These are phyloP conservation scores for Trametes elegans DNA, from an alignment of 768 basidiomycete species.

Conservation along the genomic window DNA sequence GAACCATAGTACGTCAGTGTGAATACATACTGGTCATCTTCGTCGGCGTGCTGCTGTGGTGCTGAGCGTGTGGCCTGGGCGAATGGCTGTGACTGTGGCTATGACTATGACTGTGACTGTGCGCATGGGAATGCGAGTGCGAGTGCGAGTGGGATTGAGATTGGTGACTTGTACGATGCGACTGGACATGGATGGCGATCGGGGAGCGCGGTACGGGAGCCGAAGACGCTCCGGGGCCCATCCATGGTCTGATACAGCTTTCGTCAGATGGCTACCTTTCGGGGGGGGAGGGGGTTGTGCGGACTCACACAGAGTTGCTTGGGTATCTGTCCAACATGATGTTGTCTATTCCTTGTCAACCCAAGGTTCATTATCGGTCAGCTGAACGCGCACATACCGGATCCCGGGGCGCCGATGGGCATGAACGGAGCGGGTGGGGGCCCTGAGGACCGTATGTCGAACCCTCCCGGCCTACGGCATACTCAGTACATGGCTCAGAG, in stretches of 20 bases:
- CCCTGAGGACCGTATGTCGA: background rate
- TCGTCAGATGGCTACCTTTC: background rate
- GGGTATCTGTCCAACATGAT: slow-evolving; percentile 1
- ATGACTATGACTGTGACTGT: slow-evolving; percentile 3
- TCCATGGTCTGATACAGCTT: slow-evolving; percentile 1
- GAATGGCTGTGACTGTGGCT: slow-evolving; percentile 10
- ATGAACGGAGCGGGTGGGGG: slow-evolving; percentile 13
- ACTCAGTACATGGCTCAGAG: background rate
- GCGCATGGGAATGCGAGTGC: slow-evolving; percentile 6
- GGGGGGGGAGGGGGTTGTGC: too few relatives aligned
- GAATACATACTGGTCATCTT: background rate
- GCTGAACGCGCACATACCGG: background rate
- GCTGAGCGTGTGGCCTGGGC: background rate
- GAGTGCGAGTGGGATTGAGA: slow-evolving; percentile 14
- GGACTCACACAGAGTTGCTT: background rate
- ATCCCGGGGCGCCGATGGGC: slow-evolving; percentile 18
- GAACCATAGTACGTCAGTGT: too few relatives aligned
- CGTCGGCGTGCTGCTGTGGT: slow-evolving; percentile 4
- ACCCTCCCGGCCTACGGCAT: slow-evolving; percentile 4
- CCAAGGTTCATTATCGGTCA: too few relatives aligned
- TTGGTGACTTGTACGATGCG: slow-evolving; percentile 10
- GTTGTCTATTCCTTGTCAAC: background rate
- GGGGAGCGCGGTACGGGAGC: slow-evolving; percentile 2
- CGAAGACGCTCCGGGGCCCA: background rate
- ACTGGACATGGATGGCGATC: background rate